A percentile compares a stretch with the other conserved stretches of the same genome.
phyloP scores from a whole-genome alignment of 352 stramenopile genomes.

The Blastocystis sp. region DNA sequence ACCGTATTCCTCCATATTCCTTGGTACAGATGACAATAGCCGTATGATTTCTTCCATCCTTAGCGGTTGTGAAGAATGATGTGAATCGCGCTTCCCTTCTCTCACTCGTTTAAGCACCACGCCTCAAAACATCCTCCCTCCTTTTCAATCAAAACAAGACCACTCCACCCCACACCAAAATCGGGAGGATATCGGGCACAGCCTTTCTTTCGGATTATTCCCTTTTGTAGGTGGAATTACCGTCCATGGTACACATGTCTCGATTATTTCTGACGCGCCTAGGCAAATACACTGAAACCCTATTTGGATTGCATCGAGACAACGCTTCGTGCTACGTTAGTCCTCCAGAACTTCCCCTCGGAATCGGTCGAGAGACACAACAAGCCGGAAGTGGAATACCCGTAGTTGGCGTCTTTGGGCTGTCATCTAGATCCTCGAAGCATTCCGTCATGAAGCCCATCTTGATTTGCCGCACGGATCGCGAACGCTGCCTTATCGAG shows the following conservation, averaged over 20 bases:
- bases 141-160: too few relatives aligned
- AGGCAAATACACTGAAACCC: slow-evolving; percentile 78
- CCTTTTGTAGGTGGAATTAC: too few relatives aligned
- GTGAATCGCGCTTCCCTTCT: too few relatives aligned
- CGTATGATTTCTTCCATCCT: neutral
- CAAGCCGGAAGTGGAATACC: slow-evolving; percentile 88
- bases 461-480: slow-evolving; percentile 86
- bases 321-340: slow-evolving; percentile 85
- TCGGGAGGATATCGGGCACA: too few relatives aligned
- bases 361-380: slow-evolving; percentile 91
- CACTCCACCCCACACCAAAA: too few relatives aligned
- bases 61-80: too few relatives aligned
- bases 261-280: neutral
- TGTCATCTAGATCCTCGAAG: slow-evolving; percentile 69
- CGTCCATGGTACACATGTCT: too few relatives aligned
- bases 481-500: slow-evolving; percentile 88
- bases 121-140: too few relatives aligned
- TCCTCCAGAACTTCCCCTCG: slow-evolving; percentile 90
- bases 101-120: too few relatives aligned
- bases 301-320: slow-evolving; percentile 87
- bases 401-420: slow-evolving; percentile 72
- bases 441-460: slow-evolving; percentile 83
- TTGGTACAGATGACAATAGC: neutral
- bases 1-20: slow-evolving; percentile 9
- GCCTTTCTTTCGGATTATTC: too few relatives aligned